Evolutionary conservation across 2,329 filamentous ascomycete genomes (phyloP), one percentile per base, ranked within the genome.

Genomic region (Colletotrichum scovillei): DNA sequence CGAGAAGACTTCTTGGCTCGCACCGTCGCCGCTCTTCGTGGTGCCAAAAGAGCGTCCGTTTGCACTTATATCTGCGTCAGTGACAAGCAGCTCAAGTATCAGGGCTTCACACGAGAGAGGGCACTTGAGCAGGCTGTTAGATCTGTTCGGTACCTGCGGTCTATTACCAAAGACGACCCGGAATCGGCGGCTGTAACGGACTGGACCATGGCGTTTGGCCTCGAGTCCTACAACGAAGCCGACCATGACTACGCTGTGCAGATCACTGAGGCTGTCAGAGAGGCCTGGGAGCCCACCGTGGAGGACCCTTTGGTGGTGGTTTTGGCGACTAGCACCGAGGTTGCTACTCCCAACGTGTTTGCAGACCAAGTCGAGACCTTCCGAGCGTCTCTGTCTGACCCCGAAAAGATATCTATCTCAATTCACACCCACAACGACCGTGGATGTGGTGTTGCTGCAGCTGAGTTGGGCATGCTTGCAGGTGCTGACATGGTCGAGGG

Each of bases 281-380:
- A 88, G 7, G 96, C 95, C 1, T 99, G 97, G 97, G 95, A 88
- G 75, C 96, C 97, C 6, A 91, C 90, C 0, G 91, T 87, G 49
- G 91, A 94, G 82, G 92, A 91, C 78, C 94, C 93, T 63, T 94
- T 99, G 82, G 97, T 98, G 80, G 96, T 99, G 88, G 98, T 98
- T 85, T 88, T 99, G 63, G 95, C 97, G 0, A 96, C 96, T 1
- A 98, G 96, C 0, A 96, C 98, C 38, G 97, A 98, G 85, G 92
- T 98, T 91, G 86, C 94, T 0, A 98, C 96, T 0, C 95, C 95
- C 35, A 98, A 98, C 81, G 90, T 98, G 60, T 99, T 96, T 81
- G 97, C 97, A 63, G 97, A 99, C 80, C 94, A 97, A 85, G 94
- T 99, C 75, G 97, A 99, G 82, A 97, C 94, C 85, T 98, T 98